These are phyloP conservation scores for Jamesozyma piceae DNA, from an alignment of 805 yeast species.

Conservation along the genomic window DNA sequence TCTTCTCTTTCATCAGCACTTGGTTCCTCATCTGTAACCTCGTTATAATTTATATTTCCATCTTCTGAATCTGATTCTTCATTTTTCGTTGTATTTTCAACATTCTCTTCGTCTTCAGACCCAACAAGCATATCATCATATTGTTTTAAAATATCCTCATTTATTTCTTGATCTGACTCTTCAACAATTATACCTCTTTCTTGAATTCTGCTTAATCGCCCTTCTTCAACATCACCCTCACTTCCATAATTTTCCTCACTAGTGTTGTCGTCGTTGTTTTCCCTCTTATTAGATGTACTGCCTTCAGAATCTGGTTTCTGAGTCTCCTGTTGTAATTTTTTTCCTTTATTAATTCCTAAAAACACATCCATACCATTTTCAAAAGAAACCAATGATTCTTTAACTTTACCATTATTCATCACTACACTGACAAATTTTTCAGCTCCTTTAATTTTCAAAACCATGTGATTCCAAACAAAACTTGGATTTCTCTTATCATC, in stretches of 20 bases:
- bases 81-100: slow-evolving; percentile 8
- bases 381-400: slow-evolving; percentile 37
- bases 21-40: slow-evolving; percentile 59
- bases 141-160: slow-evolving; percentile 21
- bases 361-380: slow-evolving; percentile 33
- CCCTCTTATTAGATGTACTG: slow-evolving; percentile 13
- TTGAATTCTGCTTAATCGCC: not conserved
- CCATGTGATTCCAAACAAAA: slow-evolving; percentile 33
- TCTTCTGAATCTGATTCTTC: slow-evolving; percentile 28
- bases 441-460: slow-evolving; percentile 17
- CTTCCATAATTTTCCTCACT: slow-evolving; percentile 12
- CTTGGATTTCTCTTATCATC: slow-evolving; percentile 36
- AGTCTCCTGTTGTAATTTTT: slow-evolving; percentile 7
- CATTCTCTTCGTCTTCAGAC: slow-evolving; percentile 37
- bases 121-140: slow-evolving; percentile 33
- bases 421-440: slow-evolving; percentile 33
- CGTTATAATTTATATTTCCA: slow-evolving; percentile 34
- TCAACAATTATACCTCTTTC: slow-evolving; percentile 1
- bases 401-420: slow-evolving; percentile 38
- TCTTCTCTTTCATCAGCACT: slow-evolving; percentile 24
- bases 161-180: slow-evolving; percentile 8
- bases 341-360: slow-evolving; percentile 26
- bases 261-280: slow-evolving; percentile 12
- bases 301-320: slow-evolving; percentile 2
- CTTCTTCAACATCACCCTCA: slow-evolving; percentile 14